A percentile compares a stretch with the other conserved stretches of the same genome.
Conservation (phyloP, 345 rosid species). For the Salix purpurea region DNA sequence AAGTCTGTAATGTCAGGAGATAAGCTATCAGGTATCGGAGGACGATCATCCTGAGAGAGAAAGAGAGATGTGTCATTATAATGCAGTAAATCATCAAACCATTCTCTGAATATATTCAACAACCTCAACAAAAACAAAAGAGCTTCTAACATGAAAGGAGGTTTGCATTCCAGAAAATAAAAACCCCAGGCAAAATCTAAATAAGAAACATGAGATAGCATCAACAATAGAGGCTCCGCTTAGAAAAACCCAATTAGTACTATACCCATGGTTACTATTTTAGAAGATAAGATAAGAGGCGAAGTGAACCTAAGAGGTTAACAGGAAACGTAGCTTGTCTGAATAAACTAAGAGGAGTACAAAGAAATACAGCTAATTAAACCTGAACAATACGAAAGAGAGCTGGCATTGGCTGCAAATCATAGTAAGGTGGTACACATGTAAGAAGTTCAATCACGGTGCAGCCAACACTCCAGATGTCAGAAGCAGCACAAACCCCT, state of each 20-base stretch:
- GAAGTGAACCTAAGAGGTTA: not conserved
- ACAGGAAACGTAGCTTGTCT: conserved; percentile 6
- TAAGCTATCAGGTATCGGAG: conserved; percentile 94
- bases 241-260: too few species aligned
- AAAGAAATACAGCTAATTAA: conserved; percentile 11
- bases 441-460: conserved; percentile 97
- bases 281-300: not conserved
- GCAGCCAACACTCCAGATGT: conserved; percentile 99
- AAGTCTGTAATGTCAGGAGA: conserved; percentile 98
- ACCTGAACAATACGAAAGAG: conserved; percentile 99
- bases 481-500: conserved; percentile 99
- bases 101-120: not conserved
- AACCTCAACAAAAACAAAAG: not conserved
- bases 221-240: not conserved
- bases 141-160: not conserved
- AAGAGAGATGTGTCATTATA: not conserved
- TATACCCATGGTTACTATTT: too few species aligned
- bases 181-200: not conserved
- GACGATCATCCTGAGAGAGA: conserved; percentile 71
- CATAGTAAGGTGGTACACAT: conserved; percentile 97
- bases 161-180: not conserved
- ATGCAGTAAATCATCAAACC: not conserved
- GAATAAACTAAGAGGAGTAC: not conserved
- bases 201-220: conserved; percentile 1
- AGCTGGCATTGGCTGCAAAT: conserved; percentile 97